Evolutionary conservation across 2,329 filamentous ascomycete species (phyloP), one percentile per base, ranked within the genome.

Genomic region (Colletotrichum lupini): DNA sequence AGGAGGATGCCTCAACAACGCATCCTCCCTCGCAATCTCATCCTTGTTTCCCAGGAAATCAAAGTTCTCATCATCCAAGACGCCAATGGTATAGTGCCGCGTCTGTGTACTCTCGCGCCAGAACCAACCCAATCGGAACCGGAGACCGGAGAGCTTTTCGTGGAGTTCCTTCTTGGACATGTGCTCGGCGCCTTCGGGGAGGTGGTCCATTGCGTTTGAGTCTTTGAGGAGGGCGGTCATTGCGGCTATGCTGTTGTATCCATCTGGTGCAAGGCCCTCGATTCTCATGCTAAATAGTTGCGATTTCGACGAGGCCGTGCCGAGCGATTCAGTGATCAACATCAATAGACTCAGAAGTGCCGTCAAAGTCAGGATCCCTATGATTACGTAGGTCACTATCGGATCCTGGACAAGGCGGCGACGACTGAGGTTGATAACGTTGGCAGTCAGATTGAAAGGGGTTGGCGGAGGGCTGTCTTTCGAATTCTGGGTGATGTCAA

Each of bases 41-140:
- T 42, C 16, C 37, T 42, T 42, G 37, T 42, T 8, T 2, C 16
- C 37, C 6, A 42, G 16, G 1, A 4, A 19, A 16, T 42, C 37
- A 42, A 42, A 42, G 37, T 42, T 5, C 37, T 42, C 37, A 19
- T 42, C 37, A 4, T 42, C 37, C 37, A 42, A 1, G 5, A 61
- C 56, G 11, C 68, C 68, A 2, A 71, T 56, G 6, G 68, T 71
- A 0, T 67, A 67, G 30, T 46, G 5, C 12, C 14, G 24, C 7
- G 30, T 12, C 32, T 8, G 28, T 7, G 19, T 9, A 16, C 46
- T 7, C 35, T 55, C 37, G 6, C 37, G 37, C 0, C 24, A n/a
- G 62, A 71, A 71, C 68, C 68, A 71, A 3, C 68, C 68, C 22
- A 71, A 8, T 14, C 56, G 42, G 16, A 71, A 71, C 3, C 19